Percentiles rank a stretch among this genome's conserved stretches.
These are phyloP conservation scores for Colletotrichum somersetense DNA, from an alignment of 2,329 filamentous ascomycete genomes.

Conservation along the genomic window DNA sequence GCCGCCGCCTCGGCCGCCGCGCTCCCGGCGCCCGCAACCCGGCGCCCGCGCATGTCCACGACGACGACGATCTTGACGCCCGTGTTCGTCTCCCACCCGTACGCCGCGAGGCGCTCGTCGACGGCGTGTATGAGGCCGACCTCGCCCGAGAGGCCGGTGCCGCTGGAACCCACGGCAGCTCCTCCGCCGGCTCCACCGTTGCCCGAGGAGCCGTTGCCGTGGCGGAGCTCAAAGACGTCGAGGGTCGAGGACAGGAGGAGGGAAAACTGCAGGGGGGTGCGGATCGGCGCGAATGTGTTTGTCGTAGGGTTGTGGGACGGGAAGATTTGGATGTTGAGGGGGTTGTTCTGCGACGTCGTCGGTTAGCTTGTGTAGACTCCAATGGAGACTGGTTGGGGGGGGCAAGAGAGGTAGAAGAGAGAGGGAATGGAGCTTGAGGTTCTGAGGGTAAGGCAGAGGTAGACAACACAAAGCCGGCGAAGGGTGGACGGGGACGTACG, in stretches of 20 bases:
- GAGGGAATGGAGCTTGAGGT: background rate
- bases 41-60: constrained; percentile 87
- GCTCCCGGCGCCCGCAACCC: constrained; percentile 52
- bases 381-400: constrained; percentile 3
- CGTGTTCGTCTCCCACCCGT: constrained; percentile 97
- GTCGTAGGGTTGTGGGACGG: constrained; percentile 75
- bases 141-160: constrained; percentile 77
- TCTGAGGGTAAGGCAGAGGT: background rate
- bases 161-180: constrained; percentile 41
- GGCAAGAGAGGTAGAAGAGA: background rate
- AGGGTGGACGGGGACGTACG: constrained; percentile 63
- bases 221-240: constrained; percentile 91
- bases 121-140: constrained; percentile 92
- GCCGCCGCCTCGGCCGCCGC: constrained; percentile 38
- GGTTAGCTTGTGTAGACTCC: constrained; percentile 32
- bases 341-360: constrained; percentile 81
- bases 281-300: constrained; percentile 67
- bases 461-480: background rate
- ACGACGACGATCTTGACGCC: constrained; percentile 91
- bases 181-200: constrained; percentile 41
- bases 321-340: constrained; percentile 92
- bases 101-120: constrained; percentile 92
- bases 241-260: constrained; percentile 92
- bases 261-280: constrained; percentile 87
- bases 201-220: constrained; percentile 72